Conservation (phyloP, 2,329 filamentous ascomycete genomes). For the Talaromyces sp. region DNA sequence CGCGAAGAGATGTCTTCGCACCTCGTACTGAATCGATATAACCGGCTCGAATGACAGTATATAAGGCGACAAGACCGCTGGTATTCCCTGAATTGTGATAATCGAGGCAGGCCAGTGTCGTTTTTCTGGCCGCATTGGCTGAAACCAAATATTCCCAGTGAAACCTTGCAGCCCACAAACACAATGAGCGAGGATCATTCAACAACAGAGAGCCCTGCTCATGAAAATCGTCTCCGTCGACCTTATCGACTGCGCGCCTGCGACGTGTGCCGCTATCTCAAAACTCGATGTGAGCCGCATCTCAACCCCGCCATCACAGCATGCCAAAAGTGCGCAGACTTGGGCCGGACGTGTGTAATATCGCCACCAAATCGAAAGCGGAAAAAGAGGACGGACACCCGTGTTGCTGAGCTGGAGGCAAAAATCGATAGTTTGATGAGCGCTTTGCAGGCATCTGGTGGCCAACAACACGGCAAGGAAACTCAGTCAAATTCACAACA, state of each 20-base stretch:
- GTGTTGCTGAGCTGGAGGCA: background rate
- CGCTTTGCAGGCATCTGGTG: background rate
- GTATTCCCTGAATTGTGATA: no score
- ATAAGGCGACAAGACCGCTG: no score
- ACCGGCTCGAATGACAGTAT: no score
- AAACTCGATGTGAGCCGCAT: background rate
- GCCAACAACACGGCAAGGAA: background rate
- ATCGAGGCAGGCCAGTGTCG: no score
- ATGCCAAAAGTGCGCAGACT: background rate
- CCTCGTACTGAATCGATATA: no score
- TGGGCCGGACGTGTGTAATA: background rate
- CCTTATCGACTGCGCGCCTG: background rate
- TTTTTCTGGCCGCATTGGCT: no score
- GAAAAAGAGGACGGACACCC: background rate
- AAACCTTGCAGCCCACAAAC: background rate
- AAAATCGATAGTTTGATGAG: background rate
- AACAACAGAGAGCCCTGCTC: background rate
- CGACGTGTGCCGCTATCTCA: background rate
- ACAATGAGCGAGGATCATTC: background rate
- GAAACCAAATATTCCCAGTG: no score
- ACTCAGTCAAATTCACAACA: background rate
- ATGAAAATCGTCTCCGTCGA: background rate
- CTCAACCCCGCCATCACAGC: background rate
- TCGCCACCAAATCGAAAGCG: background rate
- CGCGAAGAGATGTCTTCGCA: no score